Percentiles rank a stretch among this genome's conserved stretches.
phyloP scores from a whole-genome alignment of 2,329 filamentous ascomycete genomes.

The Colletotrichum phormii region DNA sequence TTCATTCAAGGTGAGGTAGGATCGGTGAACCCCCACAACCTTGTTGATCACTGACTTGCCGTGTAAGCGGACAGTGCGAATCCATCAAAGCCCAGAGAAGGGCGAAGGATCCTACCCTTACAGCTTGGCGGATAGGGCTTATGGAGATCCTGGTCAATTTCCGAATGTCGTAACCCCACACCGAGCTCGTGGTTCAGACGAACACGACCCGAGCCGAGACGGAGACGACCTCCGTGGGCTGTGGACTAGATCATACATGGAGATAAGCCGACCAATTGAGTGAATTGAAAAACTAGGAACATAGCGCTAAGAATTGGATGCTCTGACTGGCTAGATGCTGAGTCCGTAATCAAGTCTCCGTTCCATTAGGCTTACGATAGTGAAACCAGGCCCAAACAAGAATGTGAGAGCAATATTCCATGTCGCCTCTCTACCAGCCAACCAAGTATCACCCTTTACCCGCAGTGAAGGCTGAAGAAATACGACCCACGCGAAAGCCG shows the following conservation, averaged over 20 bases:
- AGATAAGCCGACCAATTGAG: background rate
- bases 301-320: background rate
- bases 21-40: background rate
- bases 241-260: background rate
- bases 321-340: background rate
- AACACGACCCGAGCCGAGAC: background rate
- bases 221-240: background rate
- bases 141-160: background rate
- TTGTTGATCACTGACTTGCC: background rate
- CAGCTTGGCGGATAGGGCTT: background rate
- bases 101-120: background rate
- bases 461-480: background rate
- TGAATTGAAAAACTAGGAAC: background rate
- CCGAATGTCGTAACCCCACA: background rate
- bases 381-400: background rate
- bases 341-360: background rate
- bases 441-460: background rate
- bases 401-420: background rate
- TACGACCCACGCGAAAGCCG: background rate
- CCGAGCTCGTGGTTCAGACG: background rate
- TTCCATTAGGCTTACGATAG: slow-evolving; percentile 1
- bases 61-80: background rate
- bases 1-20: background rate
- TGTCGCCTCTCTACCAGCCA: background rate
- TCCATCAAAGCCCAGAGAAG: background rate